A percentile compares a stretch with the other conserved stretches of the same genome.
Conservation (phyloP, 1,139 yeast genomes). For the Blastobotrys serpentis region DNA sequence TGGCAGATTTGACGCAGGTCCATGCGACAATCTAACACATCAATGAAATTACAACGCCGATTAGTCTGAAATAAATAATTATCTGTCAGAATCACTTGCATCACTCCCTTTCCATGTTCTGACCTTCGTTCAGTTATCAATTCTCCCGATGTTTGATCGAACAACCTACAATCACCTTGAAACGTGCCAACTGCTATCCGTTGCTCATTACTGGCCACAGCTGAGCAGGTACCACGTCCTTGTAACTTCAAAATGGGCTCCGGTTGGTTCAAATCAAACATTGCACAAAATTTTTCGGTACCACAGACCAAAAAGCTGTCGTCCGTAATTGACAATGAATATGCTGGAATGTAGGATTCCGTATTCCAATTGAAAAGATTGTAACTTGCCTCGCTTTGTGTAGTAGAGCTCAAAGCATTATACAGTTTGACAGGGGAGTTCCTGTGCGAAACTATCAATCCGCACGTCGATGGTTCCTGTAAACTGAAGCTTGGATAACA, state of each 20-base stretch:
- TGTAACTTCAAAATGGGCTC: constrained; percentile 11
- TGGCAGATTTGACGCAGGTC: constrained; percentile 27
- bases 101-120: constrained; percentile 30
- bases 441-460: constrained; percentile 28
- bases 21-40: constrained; percentile 37
- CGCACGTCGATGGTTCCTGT: constrained; percentile 23
- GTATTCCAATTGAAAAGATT: not conserved
- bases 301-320: constrained; percentile 24
- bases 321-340: constrained; percentile 21
- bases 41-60: constrained; percentile 30
- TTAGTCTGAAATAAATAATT: constrained; percentile 31
- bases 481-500: constrained; percentile 32
- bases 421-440: constrained; percentile 34
- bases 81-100: constrained; percentile 36
- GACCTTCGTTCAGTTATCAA: constrained; percentile 11
- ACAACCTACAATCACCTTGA: constrained; percentile 24
- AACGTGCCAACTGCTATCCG: constrained; percentile 20
- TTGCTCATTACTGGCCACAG: constrained; percentile 11
- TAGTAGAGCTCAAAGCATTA: constrained; percentile 22
- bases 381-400: not conserved
- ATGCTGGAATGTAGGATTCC: constrained; percentile 21
- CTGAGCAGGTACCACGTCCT: constrained; percentile 17
- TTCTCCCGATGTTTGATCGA: constrained; percentile 17
- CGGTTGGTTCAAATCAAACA: constrained; percentile 30
- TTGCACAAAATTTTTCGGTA: constrained; percentile 22